These are phyloP conservation scores for Stachybotrys chartarum DNA, from an alignment of 2,329 filamentous ascomycete species.

Conservation along the genomic window DNA sequence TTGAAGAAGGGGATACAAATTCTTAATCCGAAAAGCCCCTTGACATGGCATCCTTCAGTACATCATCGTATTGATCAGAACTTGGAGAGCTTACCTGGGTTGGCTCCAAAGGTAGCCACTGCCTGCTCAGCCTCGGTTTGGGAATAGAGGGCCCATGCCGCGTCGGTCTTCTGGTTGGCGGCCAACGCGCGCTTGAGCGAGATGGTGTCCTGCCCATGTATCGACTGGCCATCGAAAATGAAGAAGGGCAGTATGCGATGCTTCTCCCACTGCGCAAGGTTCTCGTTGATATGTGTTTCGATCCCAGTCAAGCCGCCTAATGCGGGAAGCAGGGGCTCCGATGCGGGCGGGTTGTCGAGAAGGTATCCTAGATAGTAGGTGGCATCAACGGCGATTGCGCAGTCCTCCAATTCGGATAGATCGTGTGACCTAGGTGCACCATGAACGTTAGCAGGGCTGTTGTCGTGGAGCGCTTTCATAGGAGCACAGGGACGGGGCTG, in stretches of 20 bases:
- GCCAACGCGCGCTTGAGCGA: conserved; percentile 55
- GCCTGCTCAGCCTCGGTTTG: conserved; percentile 71
- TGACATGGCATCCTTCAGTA: not conserved
- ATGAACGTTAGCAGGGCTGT: conserved; percentile 11
- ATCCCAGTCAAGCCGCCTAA: conserved; percentile 84
- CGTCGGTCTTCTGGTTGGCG: conserved; percentile 63
- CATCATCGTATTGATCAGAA: too few relatives aligned
- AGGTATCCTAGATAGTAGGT: conserved; percentile 80
- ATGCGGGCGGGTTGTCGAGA: conserved; percentile 60
- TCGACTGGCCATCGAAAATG: conserved; percentile 82
- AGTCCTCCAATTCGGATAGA: conserved; percentile 65
- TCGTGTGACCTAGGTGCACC: conserved; percentile 42
- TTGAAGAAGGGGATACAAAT: conserved; percentile 72
- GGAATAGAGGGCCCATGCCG: conserved; percentile 85
- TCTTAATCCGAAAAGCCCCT: conserved; percentile 66
- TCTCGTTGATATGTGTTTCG: conserved; percentile 64
- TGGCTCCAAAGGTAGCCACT: conserved; percentile 74
- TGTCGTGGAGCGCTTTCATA: conserved; percentile 1
- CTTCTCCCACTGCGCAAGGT: conserved; percentile 65
- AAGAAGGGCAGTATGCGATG: conserved; percentile 74
- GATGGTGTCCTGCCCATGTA: conserved; percentile 67
- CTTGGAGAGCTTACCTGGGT: conserved; percentile 51
- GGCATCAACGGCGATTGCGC: conserved; percentile 78
- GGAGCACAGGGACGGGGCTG: not conserved
- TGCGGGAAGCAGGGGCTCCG: conserved; percentile 84